Percentiles rank a stretch among this genome's conserved stretches.
Evolutionary conservation across 2,329 filamentous ascomycete genomes (phyloP).

Genomic region (Beauveria caledonica): DNA sequence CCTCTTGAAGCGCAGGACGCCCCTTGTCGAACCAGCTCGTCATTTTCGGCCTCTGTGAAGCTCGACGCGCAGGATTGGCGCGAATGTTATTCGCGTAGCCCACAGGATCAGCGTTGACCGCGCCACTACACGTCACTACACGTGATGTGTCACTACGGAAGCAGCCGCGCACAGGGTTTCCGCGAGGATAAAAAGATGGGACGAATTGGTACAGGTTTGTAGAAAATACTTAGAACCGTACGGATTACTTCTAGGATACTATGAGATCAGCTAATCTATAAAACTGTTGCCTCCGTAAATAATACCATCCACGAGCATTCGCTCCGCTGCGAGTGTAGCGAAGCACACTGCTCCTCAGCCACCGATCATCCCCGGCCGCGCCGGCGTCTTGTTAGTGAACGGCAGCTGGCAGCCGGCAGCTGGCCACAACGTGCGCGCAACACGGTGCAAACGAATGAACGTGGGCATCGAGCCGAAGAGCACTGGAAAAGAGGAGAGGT

Average conservation of each 20-base stretch:
- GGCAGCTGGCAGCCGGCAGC: not conserved
- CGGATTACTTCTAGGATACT: not conserved
- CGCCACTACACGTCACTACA: not conserved
- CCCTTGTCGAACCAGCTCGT: slow-evolving; percentile 32
- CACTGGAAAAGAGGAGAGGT: not conserved
- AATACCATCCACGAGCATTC: too few species aligned
- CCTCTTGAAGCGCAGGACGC: slow-evolving; percentile 31
- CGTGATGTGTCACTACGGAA: slow-evolving; percentile 4
- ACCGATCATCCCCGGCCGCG: not conserved
- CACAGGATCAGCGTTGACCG: not conserved
- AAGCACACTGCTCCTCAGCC: not conserved
- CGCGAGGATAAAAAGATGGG: not conserved
- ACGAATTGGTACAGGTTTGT: not conserved
- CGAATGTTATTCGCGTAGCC: not conserved
- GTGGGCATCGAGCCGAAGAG: not conserved
- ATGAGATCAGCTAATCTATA: too few species aligned
- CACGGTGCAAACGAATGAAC: slow-evolving; percentile 5
- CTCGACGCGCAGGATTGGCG: not conserved
- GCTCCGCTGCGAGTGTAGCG: not conserved
- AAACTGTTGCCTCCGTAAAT: too few species aligned
- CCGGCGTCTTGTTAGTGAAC: not conserved
- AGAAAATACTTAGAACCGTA: not conserved
- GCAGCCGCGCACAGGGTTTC: not conserved
- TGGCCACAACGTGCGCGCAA: not conserved
- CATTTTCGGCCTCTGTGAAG: slow-evolving; percentile 21